Base-by-base conservation (phyloP, 768 basidiomycete species). In the Zangia roseola region DNA sequence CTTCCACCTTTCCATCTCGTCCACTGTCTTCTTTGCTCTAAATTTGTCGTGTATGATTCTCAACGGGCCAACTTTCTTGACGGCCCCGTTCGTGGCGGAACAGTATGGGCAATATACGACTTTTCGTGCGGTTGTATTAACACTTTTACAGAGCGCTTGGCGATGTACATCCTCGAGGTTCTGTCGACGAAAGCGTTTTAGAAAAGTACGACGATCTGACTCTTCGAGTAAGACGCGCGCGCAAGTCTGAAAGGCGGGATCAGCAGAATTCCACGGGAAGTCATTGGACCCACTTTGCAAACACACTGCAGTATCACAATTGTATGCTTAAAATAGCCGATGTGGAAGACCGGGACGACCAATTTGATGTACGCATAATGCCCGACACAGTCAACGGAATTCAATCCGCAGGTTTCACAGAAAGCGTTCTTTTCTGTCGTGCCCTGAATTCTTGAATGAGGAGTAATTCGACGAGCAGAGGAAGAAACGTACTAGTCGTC, bases 291-390 rank as follows among this genome's bases (percentile, higher is more conserved):
- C 42, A 93, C 94, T 74, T 99, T 99, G 80, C 97, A 99, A 56
- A 98, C 94, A 57, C 89, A 88, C 64, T 98, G 97, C 2, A 98
- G 79, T 55, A 98, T 88, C 21, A 81, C 80, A 50, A 98, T 92
- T 16, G 88, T 91, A 58, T 97, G 94, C 66, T 94, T 91, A 75
- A 99, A 98, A 70, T 92, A 99, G 7, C 97, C 97, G 48, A 98
- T 92, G 65, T 99, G 97, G 68, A 98, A 99, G 17, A 98, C 94
- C 0, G 97, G 97, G 17, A 99, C 84, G 26, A 88, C 84, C 36
- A 99, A 79, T 69, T 97, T 97, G 73, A 99, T 97, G 71, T 98
- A 98, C 5, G 94, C 94, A 66, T 97, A 98, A 69, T 99, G 97
- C 1, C 97, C 97, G 20, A 97, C 94, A 64, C 97, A 99, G 53